Evolutionary conservation across 768 basidiomycete species (phyloP).

Genomic region (Hydnum rufescens): DNA sequence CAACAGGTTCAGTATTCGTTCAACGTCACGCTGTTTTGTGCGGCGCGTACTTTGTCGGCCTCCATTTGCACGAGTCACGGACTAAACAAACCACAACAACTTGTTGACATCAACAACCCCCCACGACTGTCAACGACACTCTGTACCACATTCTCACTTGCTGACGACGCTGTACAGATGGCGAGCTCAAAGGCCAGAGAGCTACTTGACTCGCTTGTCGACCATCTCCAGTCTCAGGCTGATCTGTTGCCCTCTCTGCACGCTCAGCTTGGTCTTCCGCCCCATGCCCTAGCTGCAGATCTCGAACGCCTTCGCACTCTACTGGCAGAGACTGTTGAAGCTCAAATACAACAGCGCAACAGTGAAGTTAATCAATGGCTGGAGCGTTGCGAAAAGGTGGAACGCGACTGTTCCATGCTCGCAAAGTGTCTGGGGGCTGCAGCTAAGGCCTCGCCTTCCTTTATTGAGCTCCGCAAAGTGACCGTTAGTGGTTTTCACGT

Average conservation of each 20-base stretch:
- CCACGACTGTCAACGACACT: too few relatives aligned
- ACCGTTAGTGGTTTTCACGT: slow-evolving; percentile 25
- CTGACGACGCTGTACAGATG: too few relatives aligned
- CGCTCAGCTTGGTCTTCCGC: slow-evolving; percentile 63
- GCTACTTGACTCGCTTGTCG: slow-evolving; percentile 59
- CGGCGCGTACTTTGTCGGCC: too few relatives aligned
- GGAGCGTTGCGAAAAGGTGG: slow-evolving; percentile 38
- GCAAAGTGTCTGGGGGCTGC: slow-evolving; percentile 52
- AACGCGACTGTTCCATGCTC: slow-evolving; percentile 45
- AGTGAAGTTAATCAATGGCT: slow-evolving; percentile 65
- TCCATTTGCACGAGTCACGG: too few relatives aligned
- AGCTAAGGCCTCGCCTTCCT: slow-evolving; percentile 29
- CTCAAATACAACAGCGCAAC: slow-evolving; percentile 43
- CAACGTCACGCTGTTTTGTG: too few relatives aligned
- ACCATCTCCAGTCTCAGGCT: slow-evolving; percentile 62
- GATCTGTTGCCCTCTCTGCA: slow-evolving; percentile 67
- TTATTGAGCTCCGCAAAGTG: slow-evolving; percentile 43
- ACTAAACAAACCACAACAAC: too few relatives aligned
- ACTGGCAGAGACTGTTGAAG: slow-evolving; percentile 56
- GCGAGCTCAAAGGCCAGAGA: slow-evolving; percentile 10
- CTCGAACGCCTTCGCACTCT: slow-evolving; percentile 50
- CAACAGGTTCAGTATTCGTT: too few relatives aligned
- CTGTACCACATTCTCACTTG: too few relatives aligned
- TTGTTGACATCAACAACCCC: too few relatives aligned
- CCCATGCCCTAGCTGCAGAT: slow-evolving; percentile 64